phyloP scores from a whole-genome alignment of 148 eudicot species.

The Arctostaphylos glauca region DNA sequence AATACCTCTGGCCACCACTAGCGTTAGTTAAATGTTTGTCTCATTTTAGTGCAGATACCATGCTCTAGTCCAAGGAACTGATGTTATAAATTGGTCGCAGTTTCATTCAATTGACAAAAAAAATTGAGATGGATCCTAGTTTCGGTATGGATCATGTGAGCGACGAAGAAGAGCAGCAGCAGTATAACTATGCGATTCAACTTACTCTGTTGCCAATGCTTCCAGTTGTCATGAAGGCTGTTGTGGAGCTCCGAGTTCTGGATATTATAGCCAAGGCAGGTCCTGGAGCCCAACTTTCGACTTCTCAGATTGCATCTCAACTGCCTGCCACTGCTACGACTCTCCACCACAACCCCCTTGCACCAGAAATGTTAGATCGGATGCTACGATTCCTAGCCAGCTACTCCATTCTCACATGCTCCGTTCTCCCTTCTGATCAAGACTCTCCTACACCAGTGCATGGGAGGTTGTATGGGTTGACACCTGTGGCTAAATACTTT shows the following conservation, averaged over 20 bases:
- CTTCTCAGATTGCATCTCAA: constrained; percentile 28
- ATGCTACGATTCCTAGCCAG: constrained; percentile 40
- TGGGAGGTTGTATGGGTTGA: constrained; percentile 21
- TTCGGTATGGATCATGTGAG: too few species aligned
- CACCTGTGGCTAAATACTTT: constrained; percentile 31
- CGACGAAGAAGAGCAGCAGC: constrained; percentile 2
- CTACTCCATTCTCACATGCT: constrained; percentile 29
- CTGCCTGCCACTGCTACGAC: constrained; percentile 9
- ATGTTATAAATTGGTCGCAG: too few species aligned
- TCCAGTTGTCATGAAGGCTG: constrained; percentile 19
- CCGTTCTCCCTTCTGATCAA: neutral
- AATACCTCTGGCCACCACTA: too few species aligned
- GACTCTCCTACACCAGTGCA: neutral
- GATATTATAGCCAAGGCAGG: constrained; percentile 35
- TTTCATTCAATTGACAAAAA: too few species aligned
- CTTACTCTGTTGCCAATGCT: constrained; percentile 3
- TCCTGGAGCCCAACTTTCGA: constrained; percentile 15
- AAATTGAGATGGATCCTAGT: too few species aligned
- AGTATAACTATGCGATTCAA: constrained; percentile 17
- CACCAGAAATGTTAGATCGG: constrained; percentile 38
- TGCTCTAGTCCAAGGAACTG: too few species aligned
- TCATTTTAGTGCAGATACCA: too few species aligned
- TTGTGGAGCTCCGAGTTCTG: constrained; percentile 32
- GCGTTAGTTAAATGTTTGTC: too few species aligned
- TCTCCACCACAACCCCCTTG: constrained; percentile 25